Evolutionary conservation across 495 filamentous ascomycete species (phyloP), one percentile per base, ranked within the genome.

Genomic region (Pseudotulostoma volvatum): DNA sequence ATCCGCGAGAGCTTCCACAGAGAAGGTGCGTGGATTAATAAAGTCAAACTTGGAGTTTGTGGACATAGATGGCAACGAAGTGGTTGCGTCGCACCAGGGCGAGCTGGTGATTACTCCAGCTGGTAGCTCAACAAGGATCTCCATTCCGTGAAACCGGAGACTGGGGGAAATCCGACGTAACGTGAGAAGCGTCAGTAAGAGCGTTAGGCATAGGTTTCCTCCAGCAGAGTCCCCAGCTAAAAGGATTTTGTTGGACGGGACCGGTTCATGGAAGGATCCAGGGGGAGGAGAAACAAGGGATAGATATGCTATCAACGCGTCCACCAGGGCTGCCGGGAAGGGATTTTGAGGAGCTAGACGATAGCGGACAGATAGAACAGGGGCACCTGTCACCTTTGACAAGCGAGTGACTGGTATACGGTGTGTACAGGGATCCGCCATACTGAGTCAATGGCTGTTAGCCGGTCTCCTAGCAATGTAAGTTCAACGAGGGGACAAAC

Each of bases 171-270:
- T 47, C 17, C 74, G 77, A 23, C 71, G 68, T 14, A 93, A 62
- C 30, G 86, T 73, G 5, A 93, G 64, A 2, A 94, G 50, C 0
- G 76, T 69, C 50, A 84, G 84, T 1, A 86, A 57, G 0, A 96
- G 73, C 4, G 73, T 68, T 2, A 88, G 61, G 8, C 60, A 55
- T 3, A 96, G 69, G 42, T 84, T 83, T 5, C 82, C 88, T 17
- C 88, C 88, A 0, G 88, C 87, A 20, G 76, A 84, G 53, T 96
- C 88, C n/a, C 88, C 88, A 7, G 76, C 70, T 34, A 94, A 59
- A 21, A 88, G 66, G 33, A 96, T 83, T 37, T 87, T 66, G 36
- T 66, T 63, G 2, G 88, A 63, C 3, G 65, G 59, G 3, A 94
- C 63, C 9, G 85, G 61, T 15, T 67, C 58, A 55, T 94, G 87